A percentile compares a stretch with the other conserved stretches of the same genome.
Evolutionary conservation across 371 early-diverging fungal species (phyloP).

Genomic region (Scutellospora calospora): DNA sequence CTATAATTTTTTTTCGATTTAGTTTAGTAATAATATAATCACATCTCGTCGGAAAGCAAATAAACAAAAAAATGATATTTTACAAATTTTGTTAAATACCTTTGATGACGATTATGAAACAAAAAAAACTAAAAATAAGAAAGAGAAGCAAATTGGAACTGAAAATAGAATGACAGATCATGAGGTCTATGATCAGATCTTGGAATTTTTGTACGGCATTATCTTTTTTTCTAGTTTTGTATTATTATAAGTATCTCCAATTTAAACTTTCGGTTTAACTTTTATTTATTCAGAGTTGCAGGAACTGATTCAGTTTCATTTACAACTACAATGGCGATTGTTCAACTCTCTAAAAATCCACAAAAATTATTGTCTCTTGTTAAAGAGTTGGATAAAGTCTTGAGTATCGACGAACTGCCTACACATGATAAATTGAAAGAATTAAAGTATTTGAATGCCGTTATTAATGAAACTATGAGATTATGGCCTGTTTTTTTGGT

Average conservation of each 20-base stretch:
- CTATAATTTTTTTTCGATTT: neutral
- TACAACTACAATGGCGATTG: conserved; percentile 3
- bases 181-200: conserved; percentile 13
- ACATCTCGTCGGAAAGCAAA: conserved; percentile 7
- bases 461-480: conserved; percentile 45
- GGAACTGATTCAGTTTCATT: conserved; percentile 22
- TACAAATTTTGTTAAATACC: conserved; percentile 15
- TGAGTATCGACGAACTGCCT: neutral
- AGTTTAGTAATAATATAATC: conserved; percentile 14
- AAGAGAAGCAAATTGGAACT: neutral
- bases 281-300: neutral
- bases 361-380: conserved; percentile 3
- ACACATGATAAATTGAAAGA: conserved; percentile 34
- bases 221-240: no score
- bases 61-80: neutral
- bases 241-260: neutral
- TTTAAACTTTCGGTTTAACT: no score
- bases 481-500: conserved; percentile 34
- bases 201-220: conserved; percentile 31
- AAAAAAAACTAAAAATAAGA: no score
- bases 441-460: conserved; percentile 40
- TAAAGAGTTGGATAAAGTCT: conserved; percentile 1
- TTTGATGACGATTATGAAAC: no score
- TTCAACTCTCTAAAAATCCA: conserved; percentile 7
- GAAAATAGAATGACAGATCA: conserved; percentile 12